Evolutionary conservation across 2,329 filamentous ascomycete species (phyloP).

Genomic region (Ophiostoma sp.): DNA sequence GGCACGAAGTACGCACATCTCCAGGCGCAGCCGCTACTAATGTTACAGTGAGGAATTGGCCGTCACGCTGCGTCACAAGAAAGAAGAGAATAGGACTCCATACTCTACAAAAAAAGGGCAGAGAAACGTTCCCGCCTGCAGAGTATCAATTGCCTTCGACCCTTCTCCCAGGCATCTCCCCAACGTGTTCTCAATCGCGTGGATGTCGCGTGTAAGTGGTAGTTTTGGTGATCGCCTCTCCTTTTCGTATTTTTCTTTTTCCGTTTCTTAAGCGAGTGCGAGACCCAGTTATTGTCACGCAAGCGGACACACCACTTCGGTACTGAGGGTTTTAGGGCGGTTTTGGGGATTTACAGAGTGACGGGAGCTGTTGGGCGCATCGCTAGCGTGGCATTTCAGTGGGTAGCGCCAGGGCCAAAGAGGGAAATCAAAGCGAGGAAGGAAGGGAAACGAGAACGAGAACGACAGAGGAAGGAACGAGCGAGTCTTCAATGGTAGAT

Average conservation of each 20-base stretch:
- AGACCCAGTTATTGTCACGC: background rate
- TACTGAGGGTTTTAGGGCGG: background rate
- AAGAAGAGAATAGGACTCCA: background rate
- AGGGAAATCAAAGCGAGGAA: conserved; percentile 13
- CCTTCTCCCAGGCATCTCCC: background rate
- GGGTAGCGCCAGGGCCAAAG: conserved; percentile 15
- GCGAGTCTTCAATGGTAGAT: background rate
- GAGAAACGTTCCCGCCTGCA: background rate
- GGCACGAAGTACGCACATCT: background rate
- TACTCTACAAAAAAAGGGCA: background rate
- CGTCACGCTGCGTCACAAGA: background rate
- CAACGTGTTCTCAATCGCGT: background rate
- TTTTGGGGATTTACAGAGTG: background rate
- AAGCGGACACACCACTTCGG: background rate
- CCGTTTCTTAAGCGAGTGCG: conserved; percentile 9
- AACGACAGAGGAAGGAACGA: background rate
- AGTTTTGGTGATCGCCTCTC: background rate
- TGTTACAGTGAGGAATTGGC: background rate
- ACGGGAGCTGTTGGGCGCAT: background rate
- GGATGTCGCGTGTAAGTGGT: conserved; percentile 12
- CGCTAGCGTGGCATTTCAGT: conserved; percentile 3
- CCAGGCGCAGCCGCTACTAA: background rate
- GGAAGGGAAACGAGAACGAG: conserved; percentile 17
- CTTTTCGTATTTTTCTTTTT: background rate
- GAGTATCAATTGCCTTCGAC: background rate